Base-by-base conservation (phyloP, 164 flowering plant genomes). In the Kingdonia uniflora region DNA sequence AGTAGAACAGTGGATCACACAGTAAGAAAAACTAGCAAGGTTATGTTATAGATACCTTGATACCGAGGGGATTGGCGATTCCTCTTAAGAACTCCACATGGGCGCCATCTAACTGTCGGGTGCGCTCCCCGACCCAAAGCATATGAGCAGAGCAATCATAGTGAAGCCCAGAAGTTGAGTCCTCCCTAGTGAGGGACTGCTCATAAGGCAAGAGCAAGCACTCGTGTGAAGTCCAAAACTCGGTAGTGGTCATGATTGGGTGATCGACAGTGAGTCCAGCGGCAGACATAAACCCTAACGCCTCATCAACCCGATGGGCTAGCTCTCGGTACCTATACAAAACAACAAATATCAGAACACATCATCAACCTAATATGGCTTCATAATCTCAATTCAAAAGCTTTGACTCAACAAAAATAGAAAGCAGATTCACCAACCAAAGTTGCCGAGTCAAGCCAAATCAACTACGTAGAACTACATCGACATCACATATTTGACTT, bases 61-160 rank as follows among this genome's bases (percentile, higher is more conserved):
- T 47, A 6, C 26, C 51, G 19, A 47, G 26, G 13, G 51, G 51
- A 47, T 47, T 47, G 23, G 51, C 51, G 19, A 47, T 14, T 47
- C 51, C 51, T 47, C 51, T 47, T 11, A 47, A 12, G 51, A 47
- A 47, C 29, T 47, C 51, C 21, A 47, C 51, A 47, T 47, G 51
- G 8, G 51, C 51, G 14, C 51, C 51, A 47, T 47, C 51, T 24
- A 47, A 22, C 51, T 45, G 23, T 47, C 25, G 12, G 26, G 13
- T 22, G 20, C 25, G 50, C 50, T 20, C 70, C 13, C 70, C 70
- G 10, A 62, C 66, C 70, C 70, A 67, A 35, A 67, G 40, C 63
- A 67, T 62, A 37, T 67, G 70, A 44, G 70, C 70, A 42, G 70
- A 67, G 37, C 70, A 67, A 33, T 67, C 70, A 47, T 67, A 67